Conservation (phyloP, 106 monocot genomes). For the Gastrodia elata region DNA sequence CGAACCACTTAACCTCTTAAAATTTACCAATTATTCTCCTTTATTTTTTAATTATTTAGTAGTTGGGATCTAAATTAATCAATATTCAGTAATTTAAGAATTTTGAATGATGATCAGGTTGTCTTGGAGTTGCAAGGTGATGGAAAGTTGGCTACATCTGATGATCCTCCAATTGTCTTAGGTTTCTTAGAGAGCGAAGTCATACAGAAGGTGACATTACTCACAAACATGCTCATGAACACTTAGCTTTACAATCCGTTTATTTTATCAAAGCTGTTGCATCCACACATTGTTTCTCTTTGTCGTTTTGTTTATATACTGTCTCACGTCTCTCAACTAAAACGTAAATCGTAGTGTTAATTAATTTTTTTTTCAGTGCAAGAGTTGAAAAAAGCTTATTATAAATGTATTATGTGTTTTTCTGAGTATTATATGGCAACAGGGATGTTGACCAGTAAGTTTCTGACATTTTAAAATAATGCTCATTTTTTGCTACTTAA, state of each 20-base stretch:
- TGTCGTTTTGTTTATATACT: too few species aligned
- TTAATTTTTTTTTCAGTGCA: not conserved
- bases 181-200: conserved; percentile 46
- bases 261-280: not conserved
- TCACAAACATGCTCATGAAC: not conserved
- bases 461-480: not conserved
- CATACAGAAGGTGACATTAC: conserved; percentile 42
- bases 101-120: conserved; percentile 35
- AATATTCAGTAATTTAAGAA: too few species aligned
- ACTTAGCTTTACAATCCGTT: not conserved
- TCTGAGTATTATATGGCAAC: not conserved
- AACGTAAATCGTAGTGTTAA: not conserved
- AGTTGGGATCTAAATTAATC: too few species aligned
- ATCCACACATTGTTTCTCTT: not conserved
- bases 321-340: not conserved
- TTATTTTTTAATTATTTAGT: too few species aligned
- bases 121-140: conserved; percentile 87
- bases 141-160: conserved; percentile 76
- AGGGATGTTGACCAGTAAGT: not conserved
- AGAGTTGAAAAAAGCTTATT: not conserved
- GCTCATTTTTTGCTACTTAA: not conserved
- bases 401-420: not conserved
- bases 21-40: too few species aligned
- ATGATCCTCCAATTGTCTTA: conserved; percentile 80
- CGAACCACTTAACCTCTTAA: too few species aligned